Base-by-base conservation (phyloP, 2,329 filamentous ascomycete genomes). In the Pseudocercospora crystallina region DNA sequence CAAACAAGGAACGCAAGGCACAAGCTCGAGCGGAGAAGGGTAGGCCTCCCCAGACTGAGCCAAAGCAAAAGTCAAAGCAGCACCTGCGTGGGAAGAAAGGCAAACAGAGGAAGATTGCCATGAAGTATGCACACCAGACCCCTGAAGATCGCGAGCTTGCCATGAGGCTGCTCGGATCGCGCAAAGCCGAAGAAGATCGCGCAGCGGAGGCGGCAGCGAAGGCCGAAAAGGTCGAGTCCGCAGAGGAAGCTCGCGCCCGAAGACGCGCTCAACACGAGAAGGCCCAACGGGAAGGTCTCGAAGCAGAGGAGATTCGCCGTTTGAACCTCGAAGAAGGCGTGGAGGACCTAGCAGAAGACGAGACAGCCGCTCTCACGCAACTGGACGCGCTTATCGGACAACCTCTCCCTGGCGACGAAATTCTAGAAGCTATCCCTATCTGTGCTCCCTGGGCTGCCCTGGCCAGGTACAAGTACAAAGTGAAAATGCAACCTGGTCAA, bases 81-180 rank as follows among this genome's bases (percentile, higher is more conserved):
- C 57, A 49, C 31, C 56, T 43, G 65, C 84, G 91, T 50, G 90
- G 90, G 29, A 90, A 95, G 69, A 84, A 82, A 51, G 80, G 80
- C 53, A 96, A 95, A 68, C 84, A 85, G 37, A 96, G 95, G 76
- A 95, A 94, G 69, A 84, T 89, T 2, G 89, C 89, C 3, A 76
- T 82, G 51, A 96, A 96, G 69, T 99, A 99, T 73, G 92, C 87
- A 39, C 77, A 95, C 61, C 94, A 97, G 76, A 92, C 97, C 62
- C 90, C 96, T 48, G 92, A 96, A 70, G 94, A 99, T 65, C 89
- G 90, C 10, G 82, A 81, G 5, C 81, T 91, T 0, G 90, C 90
- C 30, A 87, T 96, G 71, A 80, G 84, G 17, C 79, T 97, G n/a
- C 83, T 96, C n/a, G 94, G 94, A 34, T 85, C 89, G 2, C 76